phyloP scores from a whole-genome alignment of 306 rosid genomes.

The Coriaria nepalensis region DNA sequence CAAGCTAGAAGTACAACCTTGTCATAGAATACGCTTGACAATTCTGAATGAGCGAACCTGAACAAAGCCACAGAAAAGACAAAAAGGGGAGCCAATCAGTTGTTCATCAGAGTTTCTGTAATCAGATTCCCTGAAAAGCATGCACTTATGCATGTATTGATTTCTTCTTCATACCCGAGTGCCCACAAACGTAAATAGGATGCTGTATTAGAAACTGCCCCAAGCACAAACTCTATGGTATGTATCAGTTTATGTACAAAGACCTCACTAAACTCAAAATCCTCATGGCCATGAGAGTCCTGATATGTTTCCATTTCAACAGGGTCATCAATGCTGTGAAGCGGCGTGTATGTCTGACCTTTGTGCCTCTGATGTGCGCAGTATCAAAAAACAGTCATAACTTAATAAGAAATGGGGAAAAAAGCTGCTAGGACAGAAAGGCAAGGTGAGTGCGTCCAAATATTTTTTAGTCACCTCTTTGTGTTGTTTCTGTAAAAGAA shows the following conservation, averaged over 20 bases:
- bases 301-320: constrained; percentile 26
- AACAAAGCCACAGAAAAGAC: constrained; percentile 11
- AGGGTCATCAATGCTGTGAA: constrained; percentile 36
- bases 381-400: not conserved
- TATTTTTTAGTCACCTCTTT: constrained; percentile 29
- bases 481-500: constrained; percentile 63
- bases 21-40: constrained; percentile 69
- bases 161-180: constrained; percentile 35
- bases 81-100: not conserved
- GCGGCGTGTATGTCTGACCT: constrained; percentile 46
- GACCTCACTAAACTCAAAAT: constrained; percentile 63
- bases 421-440: not conserved
- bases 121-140: no score
- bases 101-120: no score
- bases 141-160: no score
- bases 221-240: constrained; percentile 80
- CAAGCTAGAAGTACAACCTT: constrained; percentile 50
- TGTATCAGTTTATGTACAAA: constrained; percentile 84
- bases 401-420: not conserved
- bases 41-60: constrained; percentile 79
- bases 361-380: constrained; percentile 46
- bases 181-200: constrained; percentile 87
- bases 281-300: constrained; percentile 27
- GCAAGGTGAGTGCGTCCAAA: not conserved
- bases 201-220: constrained; percentile 82